Base-by-base conservation (phyloP, 345 rosid genomes). In the Mangifera indica region DNA sequence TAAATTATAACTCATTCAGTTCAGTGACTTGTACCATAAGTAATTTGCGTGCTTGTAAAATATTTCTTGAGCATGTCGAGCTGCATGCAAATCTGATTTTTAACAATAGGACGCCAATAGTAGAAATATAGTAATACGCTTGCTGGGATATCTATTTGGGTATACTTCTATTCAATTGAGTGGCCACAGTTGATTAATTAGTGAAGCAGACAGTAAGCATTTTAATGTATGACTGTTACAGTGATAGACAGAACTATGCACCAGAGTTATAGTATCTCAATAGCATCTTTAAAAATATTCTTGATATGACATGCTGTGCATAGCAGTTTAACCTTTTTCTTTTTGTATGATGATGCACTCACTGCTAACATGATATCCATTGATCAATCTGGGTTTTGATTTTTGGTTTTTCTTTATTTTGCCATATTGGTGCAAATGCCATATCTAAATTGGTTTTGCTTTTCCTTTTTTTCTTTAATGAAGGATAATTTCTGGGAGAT, bases 401-500 rank as follows among this genome's bases (percentile, higher is more conserved):
- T 65, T 29, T 11, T 24, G n/a, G 22, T 45, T 46, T 45, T 2
- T 64, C 34, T 24, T 48, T 46, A 2, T 24, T 46, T 6, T 46
- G 14, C 22, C 15, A 20, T 11, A 2, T 20, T 56, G 20, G 24
- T 12, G 12, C 51, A 7, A 40, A 29, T 34, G 26, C 9, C 17
- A 11, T 32, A 7, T 62, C 40, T 67, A 42, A 57, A 58, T 66
- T 51, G 1, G 71, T 70, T 75, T 73, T 14, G 72, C 5, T 67
- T 65, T 55, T 37, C 3, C 32, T 70, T 73, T 71, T n/a, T 17
- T 75, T 5, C 66, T 67, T 55, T 44, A 48, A 26, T 71, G 60
- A 71, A 94, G 98, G 99, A 95, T 80, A 95, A 95, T 76, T 95
- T 93, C 74, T 95, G 99, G 98, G 98, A 92, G 88, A 93, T 95